A percentile compares a stretch with the other conserved stretches of the same genome.
Conservation (phyloP, 257 asterid species). For the Nemophila menziesii region DNA sequence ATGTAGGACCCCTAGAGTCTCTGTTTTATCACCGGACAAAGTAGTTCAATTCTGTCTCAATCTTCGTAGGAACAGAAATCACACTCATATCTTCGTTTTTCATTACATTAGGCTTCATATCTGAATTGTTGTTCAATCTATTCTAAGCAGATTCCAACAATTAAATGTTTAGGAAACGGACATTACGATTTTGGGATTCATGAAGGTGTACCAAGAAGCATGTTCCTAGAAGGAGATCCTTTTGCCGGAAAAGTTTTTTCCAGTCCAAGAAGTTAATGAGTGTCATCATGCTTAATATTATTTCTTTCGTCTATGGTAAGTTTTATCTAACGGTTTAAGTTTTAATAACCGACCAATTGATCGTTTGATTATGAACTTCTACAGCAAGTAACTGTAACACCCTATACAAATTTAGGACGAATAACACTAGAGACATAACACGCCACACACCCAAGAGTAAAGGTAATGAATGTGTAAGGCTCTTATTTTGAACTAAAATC, state of each 20-base stretch:
- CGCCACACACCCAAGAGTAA: no score
- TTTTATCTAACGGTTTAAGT: background rate
- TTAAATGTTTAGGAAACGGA: slow-evolving; percentile 13
- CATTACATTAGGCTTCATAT: slow-evolving; percentile 11
- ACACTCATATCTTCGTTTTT: slow-evolving; percentile 21
- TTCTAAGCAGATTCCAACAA: slow-evolving; percentile 7
- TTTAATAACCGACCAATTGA: background rate
- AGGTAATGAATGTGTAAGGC: no score
- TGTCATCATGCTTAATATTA: slow-evolving; percentile 41
- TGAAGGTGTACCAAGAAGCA: slow-evolving; percentile 1
- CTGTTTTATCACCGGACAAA: slow-evolving; percentile 15
- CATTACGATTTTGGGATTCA: slow-evolving; percentile 3
- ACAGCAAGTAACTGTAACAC: slow-evolving; percentile 65
- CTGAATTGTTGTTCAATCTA: slow-evolving; percentile 4
- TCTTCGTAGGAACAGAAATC: slow-evolving; percentile 18
- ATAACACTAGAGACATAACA: no score
- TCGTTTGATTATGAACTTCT: background rate
- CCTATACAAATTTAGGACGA: no score
- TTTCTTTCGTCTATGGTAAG: slow-evolving; percentile 35
- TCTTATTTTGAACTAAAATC: no score
- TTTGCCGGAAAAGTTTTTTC: slow-evolving; percentile 22
- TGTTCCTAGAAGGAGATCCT: slow-evolving; percentile 14
- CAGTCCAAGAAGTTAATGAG: slow-evolving; percentile 41
- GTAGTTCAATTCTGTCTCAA: slow-evolving; percentile 20
- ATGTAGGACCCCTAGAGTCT: slow-evolving; percentile 18